Evolutionary conservation across 306 rosid genomes (phyloP), one percentile per base, ranked within the genome.

Genomic region (Vachellia pachyceras): DNA sequence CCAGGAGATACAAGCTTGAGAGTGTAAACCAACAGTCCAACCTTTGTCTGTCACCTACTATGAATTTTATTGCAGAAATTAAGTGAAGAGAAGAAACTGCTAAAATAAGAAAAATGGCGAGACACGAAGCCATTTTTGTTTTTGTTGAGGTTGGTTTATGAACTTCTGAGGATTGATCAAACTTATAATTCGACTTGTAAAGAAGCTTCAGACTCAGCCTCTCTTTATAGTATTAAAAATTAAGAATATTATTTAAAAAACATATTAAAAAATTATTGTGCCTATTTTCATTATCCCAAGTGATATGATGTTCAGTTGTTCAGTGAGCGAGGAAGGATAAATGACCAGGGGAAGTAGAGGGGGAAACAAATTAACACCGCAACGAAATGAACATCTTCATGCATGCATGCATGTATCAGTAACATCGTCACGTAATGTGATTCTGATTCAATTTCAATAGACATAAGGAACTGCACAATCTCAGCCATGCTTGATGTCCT

Each of bases 401-500:
- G n/a, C n/a, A n/a, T n/a, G n/a, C n/a, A n/a, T n/a, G n/a, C n/a
- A n/a, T n/a, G n/a, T n/a, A n/a, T n/a, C n/a, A n/a, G n/a, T 0
- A 6, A 52, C 3, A 60, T 7, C 7, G 17, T 23, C 18, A 22
- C 3, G 54, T 11, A 71, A 80, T 77, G 84, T 42, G 68, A 80
- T 67, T 82, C 91, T 76, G 80, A 73, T 40, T 87, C 93, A 65
- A 83, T 91, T 86, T 89, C 82, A 44, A 91, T 86, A 29, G 96
- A 89, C 82, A 88, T 92, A 5, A 91, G 93, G 86, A 91, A 87
- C 85, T 91, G 96, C 63, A 88, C 90, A 72, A 89, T 91, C 86
- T 91, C 92, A 7, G 88, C 90, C 94, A 91, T 91, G 85, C 87
- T 89, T 40, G 93, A 92, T 79, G 92, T 85, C 81, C 86, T 91